These are phyloP conservation scores for Linnemannia hyalina DNA, from an alignment of 192 early-diverging fungal genomes.

Conservation along the genomic window DNA sequence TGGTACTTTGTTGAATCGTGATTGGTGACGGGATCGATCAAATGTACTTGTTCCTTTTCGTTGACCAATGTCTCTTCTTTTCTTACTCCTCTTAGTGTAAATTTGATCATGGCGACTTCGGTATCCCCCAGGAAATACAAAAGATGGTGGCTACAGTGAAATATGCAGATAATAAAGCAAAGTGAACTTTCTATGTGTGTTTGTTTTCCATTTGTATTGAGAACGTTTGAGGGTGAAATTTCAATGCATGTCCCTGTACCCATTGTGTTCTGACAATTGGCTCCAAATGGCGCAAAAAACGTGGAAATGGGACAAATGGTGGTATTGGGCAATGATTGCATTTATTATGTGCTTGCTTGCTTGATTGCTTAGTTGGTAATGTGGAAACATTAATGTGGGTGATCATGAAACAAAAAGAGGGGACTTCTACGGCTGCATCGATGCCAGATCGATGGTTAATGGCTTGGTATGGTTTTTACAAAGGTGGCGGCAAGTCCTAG, in stretches of 20 bases:
- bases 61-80: background rate
- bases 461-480: too few species aligned
- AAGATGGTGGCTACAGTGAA: constrained; percentile 12
- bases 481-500: background rate
- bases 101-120: constrained; percentile 16
- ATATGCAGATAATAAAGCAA: constrained; percentile 33
- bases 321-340: too few species aligned
- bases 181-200: constrained; percentile 4
- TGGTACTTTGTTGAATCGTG: background rate
- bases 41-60: background rate
- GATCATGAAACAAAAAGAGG: too few species aligned
- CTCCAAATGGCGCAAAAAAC: too few species aligned
- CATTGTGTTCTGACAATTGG: too few species aligned
- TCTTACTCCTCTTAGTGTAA: constrained; percentile 30
- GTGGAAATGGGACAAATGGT: too few species aligned
- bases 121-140: background rate
- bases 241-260: too few species aligned
- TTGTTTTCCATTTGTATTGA: background rate
- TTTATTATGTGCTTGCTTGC: background rate
- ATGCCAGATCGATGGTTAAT: too few species aligned
- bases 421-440: too few species aligned
- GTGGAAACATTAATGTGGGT: too few species aligned
- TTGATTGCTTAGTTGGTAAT: background rate
- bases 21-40: background rate
- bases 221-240: too few species aligned